A percentile compares a stretch with the other conserved stretches of the same genome.
Conservation (phyloP, 2,329 filamentous ascomycete species). For the Phialemoniopsis sp. region DNA sequence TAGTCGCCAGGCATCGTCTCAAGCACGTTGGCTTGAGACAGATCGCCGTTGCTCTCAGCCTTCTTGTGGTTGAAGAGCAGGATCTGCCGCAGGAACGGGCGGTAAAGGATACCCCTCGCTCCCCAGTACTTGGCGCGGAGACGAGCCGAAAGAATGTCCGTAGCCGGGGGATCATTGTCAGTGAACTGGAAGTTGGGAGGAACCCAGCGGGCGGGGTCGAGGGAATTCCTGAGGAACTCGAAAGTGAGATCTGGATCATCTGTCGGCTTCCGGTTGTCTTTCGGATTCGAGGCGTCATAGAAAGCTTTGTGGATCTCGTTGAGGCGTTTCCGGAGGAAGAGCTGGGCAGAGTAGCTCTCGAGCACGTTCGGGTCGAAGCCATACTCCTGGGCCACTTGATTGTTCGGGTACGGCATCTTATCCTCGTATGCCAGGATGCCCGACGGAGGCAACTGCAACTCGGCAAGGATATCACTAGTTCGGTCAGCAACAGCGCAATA, state of each 20-base stretch:
- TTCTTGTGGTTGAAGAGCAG: slow-evolving; percentile 41
- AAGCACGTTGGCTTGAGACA: slow-evolving; percentile 5
- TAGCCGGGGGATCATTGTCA: slow-evolving; percentile 60
- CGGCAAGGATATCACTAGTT: slow-evolving; percentile 80
- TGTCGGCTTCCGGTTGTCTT: neutral
- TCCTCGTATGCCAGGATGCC: slow-evolving; percentile 58
- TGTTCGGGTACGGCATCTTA: slow-evolving; percentile 64
- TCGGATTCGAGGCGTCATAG: slow-evolving; percentile 39
- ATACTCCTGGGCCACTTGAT: slow-evolving; percentile 34
- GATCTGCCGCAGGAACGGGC: slow-evolving; percentile 64
- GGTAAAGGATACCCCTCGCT: slow-evolving; percentile 82
- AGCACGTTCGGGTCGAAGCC: slow-evolving; percentile 44
- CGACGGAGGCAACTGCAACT: slow-evolving; percentile 63
- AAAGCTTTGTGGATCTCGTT: slow-evolving; percentile 59
- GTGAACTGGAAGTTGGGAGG: slow-evolving; percentile 56
- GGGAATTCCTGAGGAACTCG: slow-evolving; percentile 26
- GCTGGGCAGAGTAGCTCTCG: slow-evolving; percentile 57
- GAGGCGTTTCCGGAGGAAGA: slow-evolving; percentile 60
- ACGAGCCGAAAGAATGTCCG: slow-evolving; percentile 75
- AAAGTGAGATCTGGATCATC: slow-evolving; percentile 41
- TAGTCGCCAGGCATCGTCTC: slow-evolving; percentile 8
- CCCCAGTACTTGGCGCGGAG: slow-evolving; percentile 94
- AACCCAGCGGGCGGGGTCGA: slow-evolving; percentile 33
- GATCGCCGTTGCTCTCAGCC: slow-evolving; percentile 9
- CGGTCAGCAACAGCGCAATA: slow-evolving; percentile 9